Evolutionary conservation across 176 grass and related monocot species (phyloP).

Genomic region (Cenchrus americanus): DNA sequence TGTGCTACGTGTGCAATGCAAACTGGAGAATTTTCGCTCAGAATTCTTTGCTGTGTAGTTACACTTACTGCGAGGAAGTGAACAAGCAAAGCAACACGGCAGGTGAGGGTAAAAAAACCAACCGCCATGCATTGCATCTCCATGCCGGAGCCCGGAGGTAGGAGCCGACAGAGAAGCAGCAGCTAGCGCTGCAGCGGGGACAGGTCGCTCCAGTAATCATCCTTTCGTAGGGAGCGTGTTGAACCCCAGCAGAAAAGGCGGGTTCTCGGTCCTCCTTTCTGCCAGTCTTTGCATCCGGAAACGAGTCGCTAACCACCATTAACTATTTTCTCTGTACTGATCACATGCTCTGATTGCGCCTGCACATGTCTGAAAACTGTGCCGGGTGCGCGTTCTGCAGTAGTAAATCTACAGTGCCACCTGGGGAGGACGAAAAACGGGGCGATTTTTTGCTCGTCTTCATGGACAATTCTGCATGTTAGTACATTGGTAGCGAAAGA

Average conservation of each 20-base stretch:
- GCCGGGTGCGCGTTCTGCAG: neutral
- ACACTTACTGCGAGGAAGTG: conserved; percentile 19
- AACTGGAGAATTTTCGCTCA: neutral
- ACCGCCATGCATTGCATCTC: neutral
- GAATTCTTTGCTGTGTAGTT: conserved; percentile 3
- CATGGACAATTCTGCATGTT: neutral
- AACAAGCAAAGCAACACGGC: conserved; percentile 31
- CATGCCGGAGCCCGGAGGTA: neutral
- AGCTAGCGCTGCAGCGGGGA: neutral
- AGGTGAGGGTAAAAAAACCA: neutral
- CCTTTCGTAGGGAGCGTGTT: neutral
- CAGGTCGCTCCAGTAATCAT: neutral
- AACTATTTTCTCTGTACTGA: neutral
- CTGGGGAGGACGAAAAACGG: neutral
- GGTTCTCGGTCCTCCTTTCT: neutral
- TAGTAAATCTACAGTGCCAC: neutral
- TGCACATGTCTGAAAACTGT: neutral
- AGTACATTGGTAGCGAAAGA: neutral
- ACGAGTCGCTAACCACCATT: neutral
- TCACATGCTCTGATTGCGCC: conserved; percentile 16
- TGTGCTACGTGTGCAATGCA: neutral
- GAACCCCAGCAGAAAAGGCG: conserved; percentile 32
- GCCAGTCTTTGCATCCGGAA: neutral
- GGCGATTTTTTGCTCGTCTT: neutral
- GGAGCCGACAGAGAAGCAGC: conserved; percentile 37